These are phyloP conservation scores for Zygosaccharomyces pseudobailii DNA, from an alignment of 1,139 yeast genomes.

Conservation along the genomic window DNA sequence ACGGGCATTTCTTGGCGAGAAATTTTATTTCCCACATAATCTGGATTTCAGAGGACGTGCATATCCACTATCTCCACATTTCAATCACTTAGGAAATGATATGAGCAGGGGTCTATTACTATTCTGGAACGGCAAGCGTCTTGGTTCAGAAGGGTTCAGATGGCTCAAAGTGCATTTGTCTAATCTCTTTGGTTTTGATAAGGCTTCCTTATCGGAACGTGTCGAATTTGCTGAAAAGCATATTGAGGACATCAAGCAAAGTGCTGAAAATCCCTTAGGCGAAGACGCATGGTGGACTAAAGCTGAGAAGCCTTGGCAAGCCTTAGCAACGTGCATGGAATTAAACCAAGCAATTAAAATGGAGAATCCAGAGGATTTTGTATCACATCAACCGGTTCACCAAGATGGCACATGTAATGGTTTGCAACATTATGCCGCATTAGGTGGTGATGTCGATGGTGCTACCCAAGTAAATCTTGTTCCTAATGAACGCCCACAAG, in stretches of 20 bases:
- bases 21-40: constrained; percentile 89
- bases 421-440: constrained; percentile 93
- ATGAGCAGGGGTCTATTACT: constrained; percentile 77
- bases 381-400: constrained; percentile 85
- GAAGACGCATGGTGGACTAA: constrained; percentile 71
- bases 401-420: constrained; percentile 99
- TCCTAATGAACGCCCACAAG: constrained; percentile 83
- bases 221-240: constrained; percentile 66
- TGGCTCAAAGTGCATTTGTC: constrained; percentile 94
- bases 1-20: constrained; percentile 84
- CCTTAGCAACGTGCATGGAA: constrained; percentile 81
- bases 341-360: constrained; percentile 63
- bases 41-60: constrained; percentile 96
- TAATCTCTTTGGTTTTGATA: constrained; percentile 83
- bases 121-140: constrained; percentile 82
- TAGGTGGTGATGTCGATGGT: constrained; percentile 95
- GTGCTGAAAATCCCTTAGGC: constrained; percentile 67
- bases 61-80: constrained; percentile 81
- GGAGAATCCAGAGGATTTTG: constrained; percentile 67
- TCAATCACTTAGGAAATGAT: constrained; percentile 85
- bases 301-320: constrained; percentile 97
- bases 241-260: constrained; percentile 53
- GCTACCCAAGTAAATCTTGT: constrained; percentile 86
- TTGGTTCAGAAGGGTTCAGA: constrained; percentile 69
- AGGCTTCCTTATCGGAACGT: constrained; percentile 74